Base-by-base conservation (phyloP, 148 eudicot species). In the Chenopodium berlandieri region DNA sequence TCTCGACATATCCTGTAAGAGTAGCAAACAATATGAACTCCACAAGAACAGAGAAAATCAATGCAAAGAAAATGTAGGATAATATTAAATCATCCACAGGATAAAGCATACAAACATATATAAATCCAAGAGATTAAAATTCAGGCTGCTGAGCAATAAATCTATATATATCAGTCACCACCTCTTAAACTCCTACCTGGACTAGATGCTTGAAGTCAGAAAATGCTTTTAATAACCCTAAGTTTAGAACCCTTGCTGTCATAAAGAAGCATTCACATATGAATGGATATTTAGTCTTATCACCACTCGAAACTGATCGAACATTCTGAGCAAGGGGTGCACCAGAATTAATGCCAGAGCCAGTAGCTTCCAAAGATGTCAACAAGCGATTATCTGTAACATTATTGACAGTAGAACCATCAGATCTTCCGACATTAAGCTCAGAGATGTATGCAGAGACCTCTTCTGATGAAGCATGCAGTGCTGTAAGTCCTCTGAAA, bases 211-310 rank as follows among this genome's bases (percentile, higher is more conserved):
- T 94, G 82, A 91, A 96, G 86, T 96, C 98, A 32, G 99, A 92
- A 84, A 96, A 91, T 83, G 98, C 94, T 90, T 96, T 96, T 78
- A 94, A 77, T 63, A 96, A 83, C 23, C 99, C 99, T 88, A 96
- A 87, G 86, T 94, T 96, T 16, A 96, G 95, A 58, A 90, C 97
- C 89, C 99, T 92, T 80, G 99, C 93, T 32, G 99, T 96, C 99
- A 96, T 96, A 84, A 94, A 96, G 90, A 96, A 96, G 84, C 99
- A 94, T 89, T 96, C 99, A 74, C 97, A 94, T 27, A 96, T 96
- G 78, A 96, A 96, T 37, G 95, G 76, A 68, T 89, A 96, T 87
- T 86, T 94, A 60, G 86, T 78, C 80, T 83, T 89, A 77, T 76
- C 89, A 77, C 77, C 85, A 81, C 85, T 86, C 75, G 88, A 79